Base-by-base conservation (phyloP, 352 stramenopile genomes). In the Globisporangium paroecandrum region DNA sequence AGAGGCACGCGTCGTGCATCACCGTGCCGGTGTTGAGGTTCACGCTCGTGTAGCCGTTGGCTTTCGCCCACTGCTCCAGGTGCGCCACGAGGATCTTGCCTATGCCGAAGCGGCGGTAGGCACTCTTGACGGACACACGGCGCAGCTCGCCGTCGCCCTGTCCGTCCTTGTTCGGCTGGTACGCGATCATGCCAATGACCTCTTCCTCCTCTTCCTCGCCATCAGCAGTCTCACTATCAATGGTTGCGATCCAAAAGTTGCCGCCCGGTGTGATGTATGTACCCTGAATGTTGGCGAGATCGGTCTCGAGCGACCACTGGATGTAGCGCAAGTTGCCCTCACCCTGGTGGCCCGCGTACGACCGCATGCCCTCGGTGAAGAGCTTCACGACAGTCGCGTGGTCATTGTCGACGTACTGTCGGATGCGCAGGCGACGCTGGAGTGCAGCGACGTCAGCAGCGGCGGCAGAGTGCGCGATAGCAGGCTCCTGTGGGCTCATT, bases 241-340 rank as follows among this genome's bases (percentile, higher is more conserved):
- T 24, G 9, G 58, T 75, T 7, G 69, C 74, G 27, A 86, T 63
- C 76, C 74, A 86, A 58, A 79, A 83, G 61, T 82, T 86, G 10
- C 78, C 76, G 1, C 74, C 72, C 9, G 62, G 53, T 0, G 56
- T 41, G 22, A 79, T 58, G 63, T 83, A 86, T 20, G 70, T 76
- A 49, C 51, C 70, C 18, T 77, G 32, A 27, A 86, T 68, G 46
- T 82, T 66, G 12, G 65, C 66, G 32, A 83, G 58, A 25, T 83
- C 77, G 15, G 66, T 58, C 20, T 71, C 57, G 34, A 80, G 59
- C 15, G 67, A 72, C 34, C 59, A 47, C 41, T 74, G 38, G 12
- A 77, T 68, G 58, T 73, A 73, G 20, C 58, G 58, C 20, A 62
- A 56, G 38, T 67, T 66, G 53, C 64, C 55, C 36, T 76, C 69